Percentiles rank a stretch among this genome's conserved stretches.
phyloP scores from a whole-genome alignment of 1,284 basidiomycete species.

The Tilletia horrida region DNA sequence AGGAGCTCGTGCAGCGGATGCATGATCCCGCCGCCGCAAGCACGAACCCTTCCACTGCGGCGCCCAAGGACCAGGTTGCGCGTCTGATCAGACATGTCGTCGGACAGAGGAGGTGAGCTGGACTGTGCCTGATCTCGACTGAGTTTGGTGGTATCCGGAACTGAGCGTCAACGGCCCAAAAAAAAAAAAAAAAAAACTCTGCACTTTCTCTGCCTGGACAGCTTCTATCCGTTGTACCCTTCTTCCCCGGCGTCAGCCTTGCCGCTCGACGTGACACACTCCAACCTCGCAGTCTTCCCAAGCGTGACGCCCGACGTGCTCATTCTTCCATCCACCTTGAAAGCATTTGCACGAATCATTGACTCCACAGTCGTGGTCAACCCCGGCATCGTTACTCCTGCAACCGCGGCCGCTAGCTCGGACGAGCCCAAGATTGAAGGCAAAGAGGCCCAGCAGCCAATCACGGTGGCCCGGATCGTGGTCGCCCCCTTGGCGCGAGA shows the following conservation, averaged over 20 bases:
- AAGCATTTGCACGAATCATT: conserved; percentile 76
- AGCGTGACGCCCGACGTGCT: conserved; percentile 70
- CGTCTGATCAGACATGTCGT: conserved; percentile 75
- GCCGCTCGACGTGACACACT: conserved; percentile 43
- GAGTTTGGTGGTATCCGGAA: too few species aligned
- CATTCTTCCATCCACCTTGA: conserved; percentile 73
- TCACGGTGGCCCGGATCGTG: conserved; percentile 17
- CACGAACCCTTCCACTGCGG: conserved; percentile 37
- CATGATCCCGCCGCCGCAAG: conserved; percentile 45
- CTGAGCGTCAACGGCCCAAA: too few species aligned
- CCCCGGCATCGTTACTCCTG: conserved; percentile 56
- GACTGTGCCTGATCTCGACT: too few species aligned
- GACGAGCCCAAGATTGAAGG: neutral
- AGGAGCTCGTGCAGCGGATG: conserved; percentile 73
- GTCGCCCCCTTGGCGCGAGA: conserved; percentile 15
- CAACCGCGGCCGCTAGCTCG: neutral
- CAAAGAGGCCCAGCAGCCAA: neutral
- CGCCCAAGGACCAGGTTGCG: conserved; percentile 71
- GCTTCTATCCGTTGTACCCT: conserved; percentile 93
- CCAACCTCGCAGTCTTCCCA: conserved; percentile 35
- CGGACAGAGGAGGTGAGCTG: conserved; percentile 72
- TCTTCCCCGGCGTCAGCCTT: conserved; percentile 65
- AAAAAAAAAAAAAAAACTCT: too few species aligned
- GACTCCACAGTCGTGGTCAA: conserved; percentile 69
- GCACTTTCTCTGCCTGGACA: conserved; percentile 50